Conservation (phyloP, 2,329 filamentous ascomycete genomes). For the Paecilomyces sp. region DNA sequence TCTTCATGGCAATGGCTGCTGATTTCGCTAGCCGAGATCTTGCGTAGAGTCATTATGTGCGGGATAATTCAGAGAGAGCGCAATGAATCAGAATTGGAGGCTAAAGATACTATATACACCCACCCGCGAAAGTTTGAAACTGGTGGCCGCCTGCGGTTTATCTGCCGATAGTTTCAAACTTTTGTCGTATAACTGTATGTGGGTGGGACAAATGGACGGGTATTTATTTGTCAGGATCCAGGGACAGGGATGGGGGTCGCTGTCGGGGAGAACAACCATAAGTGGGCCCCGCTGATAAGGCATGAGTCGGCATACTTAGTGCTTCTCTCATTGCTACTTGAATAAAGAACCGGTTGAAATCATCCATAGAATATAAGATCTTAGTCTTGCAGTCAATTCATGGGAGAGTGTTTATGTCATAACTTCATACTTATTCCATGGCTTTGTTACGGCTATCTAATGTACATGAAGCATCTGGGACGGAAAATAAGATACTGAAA, state of each 20-base stretch:
- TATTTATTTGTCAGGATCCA: not conserved
- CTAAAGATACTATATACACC: not conserved
- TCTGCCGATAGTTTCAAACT: too few species aligned
- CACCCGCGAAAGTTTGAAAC: too few species aligned
- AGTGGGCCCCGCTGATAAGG: not conserved
- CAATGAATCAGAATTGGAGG: not conserved
- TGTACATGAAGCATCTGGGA: not conserved
- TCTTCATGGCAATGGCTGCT: slow-evolving; percentile 6
- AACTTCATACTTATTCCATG: not conserved
- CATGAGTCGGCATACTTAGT: not conserved
- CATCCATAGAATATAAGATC: too few species aligned
- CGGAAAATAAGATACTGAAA: not conserved
- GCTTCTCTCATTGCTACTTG: not conserved
- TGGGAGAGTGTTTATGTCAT: not conserved
- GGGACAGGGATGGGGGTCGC: not conserved
- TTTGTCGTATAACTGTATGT: too few species aligned
- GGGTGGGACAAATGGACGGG: not conserved
- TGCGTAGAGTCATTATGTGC: not conserved
- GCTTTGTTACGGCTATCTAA: not conserved
- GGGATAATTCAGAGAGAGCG: not conserved
- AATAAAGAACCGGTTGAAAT: too few species aligned
- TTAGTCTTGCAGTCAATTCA: not conserved
- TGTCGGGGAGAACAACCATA: not conserved
- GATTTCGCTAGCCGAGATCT: not conserved
- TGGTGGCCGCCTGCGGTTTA: too few species aligned